Conservation (phyloP, 495 filamentous ascomycete genomes). For the Penicillium taxi region DNA sequence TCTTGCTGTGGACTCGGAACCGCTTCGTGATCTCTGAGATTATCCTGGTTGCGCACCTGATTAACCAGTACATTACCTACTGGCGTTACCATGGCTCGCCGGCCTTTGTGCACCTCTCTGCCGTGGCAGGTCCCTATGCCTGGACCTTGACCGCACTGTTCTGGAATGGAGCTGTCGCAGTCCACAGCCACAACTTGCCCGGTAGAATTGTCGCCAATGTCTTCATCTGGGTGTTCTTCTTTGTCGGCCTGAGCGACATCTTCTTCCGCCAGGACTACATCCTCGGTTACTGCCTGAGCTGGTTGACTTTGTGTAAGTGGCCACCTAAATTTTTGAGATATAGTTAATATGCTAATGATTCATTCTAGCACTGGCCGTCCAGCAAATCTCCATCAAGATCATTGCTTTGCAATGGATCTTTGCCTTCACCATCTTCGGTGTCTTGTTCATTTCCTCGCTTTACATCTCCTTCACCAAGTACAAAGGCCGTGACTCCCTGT, state of each 20-base stretch:
- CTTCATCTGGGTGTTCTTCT: slow-evolving; percentile 73
- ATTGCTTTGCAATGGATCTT: slow-evolving; percentile 87
- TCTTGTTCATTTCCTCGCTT: slow-evolving; percentile 59
- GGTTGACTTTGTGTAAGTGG: slow-evolving; percentile 56
- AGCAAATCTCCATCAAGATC: slow-evolving; percentile 61
- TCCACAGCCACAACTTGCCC: slow-evolving; percentile 49
- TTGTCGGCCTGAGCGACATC: slow-evolving; percentile 66
- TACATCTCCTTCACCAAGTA: slow-evolving; percentile 57
- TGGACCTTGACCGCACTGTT: slow-evolving; percentile 79
- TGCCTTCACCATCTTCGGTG: slow-evolving; percentile 70
- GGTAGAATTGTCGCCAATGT: slow-evolving; percentile 75
- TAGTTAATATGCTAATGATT: not conserved
- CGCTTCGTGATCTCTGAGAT: slow-evolving; percentile 66
- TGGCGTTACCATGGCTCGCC: slow-evolving; percentile 65
- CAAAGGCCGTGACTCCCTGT: slow-evolving; percentile 44
- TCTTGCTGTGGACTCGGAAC: slow-evolving; percentile 71
- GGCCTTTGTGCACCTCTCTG: slow-evolving; percentile 63
- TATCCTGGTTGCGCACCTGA: slow-evolving; percentile 68
- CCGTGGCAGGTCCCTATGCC: slow-evolving; percentile 67
- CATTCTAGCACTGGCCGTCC: slow-evolving; percentile 57
- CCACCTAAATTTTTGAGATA: not conserved
- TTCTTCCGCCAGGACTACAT: slow-evolving; percentile 68
- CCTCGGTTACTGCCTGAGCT: slow-evolving; percentile 67
- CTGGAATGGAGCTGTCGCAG: slow-evolving; percentile 79
- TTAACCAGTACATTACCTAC: slow-evolving; percentile 69